phyloP scores from a whole-genome alignment of 2,329 filamentous ascomycete species.

The Aspergillus sp. region DNA sequence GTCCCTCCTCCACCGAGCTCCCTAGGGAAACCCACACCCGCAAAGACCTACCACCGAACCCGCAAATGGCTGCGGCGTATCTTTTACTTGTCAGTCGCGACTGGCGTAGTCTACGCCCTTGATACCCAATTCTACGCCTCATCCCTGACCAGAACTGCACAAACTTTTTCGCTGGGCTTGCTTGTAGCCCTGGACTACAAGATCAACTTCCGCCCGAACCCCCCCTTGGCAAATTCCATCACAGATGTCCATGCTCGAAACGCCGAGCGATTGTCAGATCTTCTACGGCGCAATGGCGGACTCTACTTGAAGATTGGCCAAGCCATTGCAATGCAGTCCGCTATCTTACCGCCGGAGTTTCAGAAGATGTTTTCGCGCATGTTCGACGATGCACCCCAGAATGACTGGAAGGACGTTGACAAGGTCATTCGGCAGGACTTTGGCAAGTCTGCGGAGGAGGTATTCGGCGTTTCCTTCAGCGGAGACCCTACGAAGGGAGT shows the following conservation, averaged over 20 bases:
- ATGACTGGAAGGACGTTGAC: conserved; percentile 81
- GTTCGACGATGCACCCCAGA: conserved; percentile 97
- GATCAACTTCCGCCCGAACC: conserved; percentile 84
- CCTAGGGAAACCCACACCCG: conserved; percentile 68
- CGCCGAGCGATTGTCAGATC: conserved; percentile 76
- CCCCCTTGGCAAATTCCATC: conserved; percentile 70
- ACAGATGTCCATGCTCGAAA: conserved; percentile 78
- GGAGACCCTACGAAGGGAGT: conserved; percentile 63
- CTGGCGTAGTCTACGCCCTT: conserved; percentile 63
- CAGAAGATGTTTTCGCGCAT: conserved; percentile 94
- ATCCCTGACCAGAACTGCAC: conserved; percentile 72
- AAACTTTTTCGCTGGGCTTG: conserved; percentile 78
- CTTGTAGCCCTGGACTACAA: conserved; percentile 91
- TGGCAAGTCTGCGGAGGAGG: conserved; percentile 78
- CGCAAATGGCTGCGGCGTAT: conserved; percentile 77
- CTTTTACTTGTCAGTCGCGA: conserved; percentile 58
- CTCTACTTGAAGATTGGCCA: conserved; percentile 97
- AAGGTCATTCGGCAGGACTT: conserved; percentile 86
- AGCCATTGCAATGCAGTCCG: conserved; percentile 97
- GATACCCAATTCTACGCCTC: conserved; percentile 78
- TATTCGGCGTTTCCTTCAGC: conserved; percentile 84
- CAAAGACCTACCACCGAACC: conserved; percentile 69
- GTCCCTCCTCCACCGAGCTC: conserved; percentile 76
- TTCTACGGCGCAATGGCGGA: conserved; percentile 84
- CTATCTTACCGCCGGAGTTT: conserved; percentile 88